Evolutionary conservation across 1,284 basidiomycete species (phyloP).

Genomic region (Ustilago shanxiensis): DNA sequence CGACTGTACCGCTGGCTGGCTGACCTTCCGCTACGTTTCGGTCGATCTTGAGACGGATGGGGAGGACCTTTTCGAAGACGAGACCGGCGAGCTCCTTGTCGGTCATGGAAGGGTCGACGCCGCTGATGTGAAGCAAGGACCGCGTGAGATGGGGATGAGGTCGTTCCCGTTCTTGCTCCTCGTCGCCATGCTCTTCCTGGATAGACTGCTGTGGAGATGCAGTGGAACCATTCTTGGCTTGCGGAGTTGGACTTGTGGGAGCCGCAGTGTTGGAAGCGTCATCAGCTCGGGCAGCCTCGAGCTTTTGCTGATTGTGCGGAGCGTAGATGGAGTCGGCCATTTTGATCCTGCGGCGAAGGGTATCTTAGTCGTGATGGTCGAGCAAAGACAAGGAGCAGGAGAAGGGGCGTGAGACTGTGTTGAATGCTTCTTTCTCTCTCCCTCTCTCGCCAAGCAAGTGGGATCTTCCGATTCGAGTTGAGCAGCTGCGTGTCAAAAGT

Average conservation of each 20-base stretch:
- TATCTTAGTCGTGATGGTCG: not conserved
- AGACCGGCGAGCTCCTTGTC: slow-evolving; percentile 58
- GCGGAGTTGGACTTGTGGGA: slow-evolving; percentile 4
- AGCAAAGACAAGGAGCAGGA: no score
- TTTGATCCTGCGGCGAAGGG: slow-evolving; percentile 10
- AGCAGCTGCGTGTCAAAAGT: not conserved
- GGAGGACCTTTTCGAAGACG: slow-evolving; percentile 53
- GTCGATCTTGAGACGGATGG: slow-evolving; percentile 59
- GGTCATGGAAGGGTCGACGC: slow-evolving; percentile 46
- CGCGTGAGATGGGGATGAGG: slow-evolving; percentile 50
- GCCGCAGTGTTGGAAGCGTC: slow-evolving; percentile 5
- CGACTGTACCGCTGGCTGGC: slow-evolving; percentile 55
- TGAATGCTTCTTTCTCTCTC: not conserved
- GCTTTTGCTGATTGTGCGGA: slow-evolving; percentile 50
- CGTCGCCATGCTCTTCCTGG: slow-evolving; percentile 12
- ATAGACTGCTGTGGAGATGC: not conserved
- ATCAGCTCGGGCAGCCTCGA: slow-evolving; percentile 35
- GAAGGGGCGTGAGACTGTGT: not conserved
- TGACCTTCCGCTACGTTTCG: slow-evolving; percentile 34
- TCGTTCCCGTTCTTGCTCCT: slow-evolving; percentile 15
- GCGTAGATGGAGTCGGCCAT: slow-evolving; percentile 63
- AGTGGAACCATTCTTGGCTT: slow-evolving; percentile 5
- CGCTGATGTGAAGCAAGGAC: slow-evolving; percentile 56
- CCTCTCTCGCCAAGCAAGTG: no score
- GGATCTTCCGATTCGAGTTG: slow-evolving; percentile 8